Base-by-base conservation (phyloP, 306 rosid species). In the Vigna radiata region DNA sequence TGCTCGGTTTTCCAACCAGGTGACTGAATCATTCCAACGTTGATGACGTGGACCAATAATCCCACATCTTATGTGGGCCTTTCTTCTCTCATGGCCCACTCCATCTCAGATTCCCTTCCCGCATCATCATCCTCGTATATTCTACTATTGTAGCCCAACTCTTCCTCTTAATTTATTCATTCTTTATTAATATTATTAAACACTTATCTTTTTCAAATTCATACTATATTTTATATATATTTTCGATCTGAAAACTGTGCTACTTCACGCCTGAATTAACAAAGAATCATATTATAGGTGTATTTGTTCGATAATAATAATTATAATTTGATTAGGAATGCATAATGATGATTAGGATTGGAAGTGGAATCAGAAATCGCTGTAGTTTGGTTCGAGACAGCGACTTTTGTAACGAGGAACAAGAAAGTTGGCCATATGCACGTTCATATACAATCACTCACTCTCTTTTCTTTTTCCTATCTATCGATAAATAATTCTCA, bases 11-110 rank as follows among this genome's bases (percentile, higher is more conserved):
- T 79, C 78, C 67, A 79, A 79, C 59, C 67, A 66, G 80, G 72
- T 68, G 77, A 44, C 73, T 31, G 18, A 72, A 75, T 79, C 78
- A 79, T 83, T 79, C 71, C 73, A 53, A 54, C 25, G 43, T 14
- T 69, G 75, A 73, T 73, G 80, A 74, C 25, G 76, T 79, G 79
- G 82, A 7, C 65, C 49, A 78, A 61, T 33, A 9, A 43, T 23
- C 36, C 8, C 8, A 9, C 25, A 19, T 14, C 31, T 3, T 23
- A 7, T 17, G 59, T 82, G 77, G 82, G 73, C 8, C 77, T 29
- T 3, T 29, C 75, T 18, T 27, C 70, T 31, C 47, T 61, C 78
- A 41, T 63, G 19, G 7, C 37, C 63, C 7, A 11, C 21, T 52
- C 60, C 1, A 2, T 41, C 10, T 0, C 10, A 61, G 76, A 84